These are phyloP conservation scores for Amanita rimosa DNA, from an alignment of 768 basidiomycete species.

Conservation along the genomic window DNA sequence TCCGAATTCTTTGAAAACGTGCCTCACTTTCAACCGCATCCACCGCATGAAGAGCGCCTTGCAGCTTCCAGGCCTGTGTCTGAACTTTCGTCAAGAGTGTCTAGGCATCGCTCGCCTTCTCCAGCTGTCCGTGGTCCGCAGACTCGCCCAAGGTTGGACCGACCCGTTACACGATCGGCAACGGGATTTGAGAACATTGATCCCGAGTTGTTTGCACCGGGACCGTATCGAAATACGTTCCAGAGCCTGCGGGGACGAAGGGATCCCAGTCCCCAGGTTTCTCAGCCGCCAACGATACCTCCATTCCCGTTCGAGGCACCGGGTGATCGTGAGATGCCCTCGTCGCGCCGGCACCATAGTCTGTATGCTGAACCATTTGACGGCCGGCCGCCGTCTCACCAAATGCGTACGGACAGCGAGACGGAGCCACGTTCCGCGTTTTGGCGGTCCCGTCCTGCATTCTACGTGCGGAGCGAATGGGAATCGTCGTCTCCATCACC, in stretches of 20 bases:
- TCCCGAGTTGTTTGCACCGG: slow-evolving; percentile 28
- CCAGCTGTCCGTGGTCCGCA: background rate
- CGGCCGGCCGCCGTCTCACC: background rate
- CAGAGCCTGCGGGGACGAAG: slow-evolving; percentile 16
- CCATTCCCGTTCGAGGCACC: slow-evolving; percentile 26
- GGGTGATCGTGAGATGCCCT: background rate
- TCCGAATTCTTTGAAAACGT: slow-evolving; percentile 14
- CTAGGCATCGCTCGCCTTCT: background rate
- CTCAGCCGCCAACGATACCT: slow-evolving; percentile 23
- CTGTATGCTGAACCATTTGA: background rate
- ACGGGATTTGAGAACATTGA: slow-evolving; percentile 15
- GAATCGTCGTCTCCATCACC: background rate
- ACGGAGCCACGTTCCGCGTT: background rate
- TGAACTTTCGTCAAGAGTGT: background rate
- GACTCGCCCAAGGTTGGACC: background rate
- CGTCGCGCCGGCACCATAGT: background rate
- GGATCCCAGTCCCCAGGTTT: slow-evolving; percentile 6
- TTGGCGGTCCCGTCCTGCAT: background rate
- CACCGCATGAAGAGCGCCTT: background rate
- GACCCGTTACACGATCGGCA: background rate
- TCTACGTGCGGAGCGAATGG: slow-evolving; percentile 1
- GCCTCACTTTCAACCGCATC: slow-evolving; percentile 7
- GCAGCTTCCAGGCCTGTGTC: background rate
- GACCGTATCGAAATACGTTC: slow-evolving; percentile 38
- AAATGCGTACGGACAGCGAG: background rate